Evolutionary conservation across 2,329 filamentous ascomycete species (phyloP).

Genomic region (Hymenoscyphus linearis): DNA sequence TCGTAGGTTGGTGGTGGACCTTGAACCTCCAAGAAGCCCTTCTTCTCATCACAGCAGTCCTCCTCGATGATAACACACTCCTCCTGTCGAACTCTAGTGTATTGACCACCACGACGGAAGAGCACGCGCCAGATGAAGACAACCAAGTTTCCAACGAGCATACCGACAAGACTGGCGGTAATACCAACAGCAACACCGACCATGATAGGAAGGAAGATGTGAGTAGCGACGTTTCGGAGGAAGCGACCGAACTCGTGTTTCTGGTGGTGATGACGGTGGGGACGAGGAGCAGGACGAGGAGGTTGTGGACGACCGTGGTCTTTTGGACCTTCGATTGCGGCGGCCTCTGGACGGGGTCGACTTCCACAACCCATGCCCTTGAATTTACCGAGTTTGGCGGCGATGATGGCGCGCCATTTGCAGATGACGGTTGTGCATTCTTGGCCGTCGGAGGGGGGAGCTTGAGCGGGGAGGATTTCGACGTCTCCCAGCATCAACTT

Average conservation of each 20-base stretch:
- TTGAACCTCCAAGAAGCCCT: conserved; percentile 23
- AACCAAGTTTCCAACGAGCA: conserved; percentile 58
- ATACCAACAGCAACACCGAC: conserved; percentile 66
- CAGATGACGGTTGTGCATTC: conserved; percentile 45
- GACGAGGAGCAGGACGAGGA: conserved; percentile 21
- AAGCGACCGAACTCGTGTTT: conserved; percentile 41
- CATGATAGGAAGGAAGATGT: conserved; percentile 62
- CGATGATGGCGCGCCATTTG: conserved; percentile 48
- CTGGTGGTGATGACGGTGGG: conserved; percentile 32
- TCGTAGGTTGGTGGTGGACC: conserved; percentile 29
- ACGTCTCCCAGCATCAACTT: conserved; percentile 51
- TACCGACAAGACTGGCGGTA: conserved; percentile 60
- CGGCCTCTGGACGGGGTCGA: conserved; percentile 23
- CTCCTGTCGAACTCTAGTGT: conserved; percentile 21
- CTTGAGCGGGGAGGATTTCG: conserved; percentile 31
- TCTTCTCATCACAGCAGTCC: conserved; percentile 22
- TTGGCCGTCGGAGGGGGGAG: conserved; percentile 28
- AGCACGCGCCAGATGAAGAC: conserved; percentile 54
- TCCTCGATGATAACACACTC: conserved; percentile 17
- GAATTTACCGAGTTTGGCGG: conserved; percentile 38
- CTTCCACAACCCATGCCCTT: conserved; percentile 36
- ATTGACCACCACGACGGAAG: conserved; percentile 38
- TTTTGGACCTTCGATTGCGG: conserved; percentile 17
- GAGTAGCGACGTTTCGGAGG: conserved; percentile 51
- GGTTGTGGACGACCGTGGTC: conserved; percentile 21